Percentiles rank a stretch among this genome's conserved stretches.
These are phyloP conservation scores for Tricholoma flavovirens DNA, from an alignment of 768 basidiomycete genomes.

Conservation along the genomic window DNA sequence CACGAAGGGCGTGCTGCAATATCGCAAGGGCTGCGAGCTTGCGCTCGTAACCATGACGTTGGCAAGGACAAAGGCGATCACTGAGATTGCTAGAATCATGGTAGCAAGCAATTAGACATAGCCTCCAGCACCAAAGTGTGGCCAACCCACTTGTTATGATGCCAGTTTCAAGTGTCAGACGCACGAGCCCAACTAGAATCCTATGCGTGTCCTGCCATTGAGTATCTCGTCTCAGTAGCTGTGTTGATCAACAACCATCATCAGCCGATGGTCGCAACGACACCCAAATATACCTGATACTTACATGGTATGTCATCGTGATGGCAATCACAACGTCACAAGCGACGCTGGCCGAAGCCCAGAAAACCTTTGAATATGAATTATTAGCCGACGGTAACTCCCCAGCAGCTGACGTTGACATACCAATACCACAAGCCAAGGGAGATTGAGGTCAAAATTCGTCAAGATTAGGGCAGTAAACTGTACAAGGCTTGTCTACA, in stretches of 20 bases:
- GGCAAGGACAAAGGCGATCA: neutral
- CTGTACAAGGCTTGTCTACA: neutral
- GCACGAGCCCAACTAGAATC: constrained; percentile 23
- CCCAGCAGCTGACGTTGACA: neutral
- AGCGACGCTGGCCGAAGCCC: constrained; percentile 17
- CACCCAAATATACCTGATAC: neutral
- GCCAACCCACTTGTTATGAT: constrained; percentile 21
- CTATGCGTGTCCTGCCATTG: constrained; percentile 22
- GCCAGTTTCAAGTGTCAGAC: constrained; percentile 26
- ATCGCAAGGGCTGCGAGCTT: constrained; percentile 9
- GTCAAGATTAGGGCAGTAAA: neutral
- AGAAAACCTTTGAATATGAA: neutral
- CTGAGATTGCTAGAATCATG: neutral
- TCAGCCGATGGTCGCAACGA: neutral
- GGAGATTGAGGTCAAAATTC: neutral
- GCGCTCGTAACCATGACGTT: constrained; percentile 9
- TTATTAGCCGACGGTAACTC: neutral
- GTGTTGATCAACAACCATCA: neutral
- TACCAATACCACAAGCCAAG: neutral
- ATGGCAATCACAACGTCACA: constrained; percentile 27
- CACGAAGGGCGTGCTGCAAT: neutral
- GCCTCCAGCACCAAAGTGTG: neutral
- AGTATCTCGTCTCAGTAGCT: constrained; percentile 25
- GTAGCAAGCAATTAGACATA: neutral
- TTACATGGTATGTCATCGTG: constrained; percentile 27